Conservation (phyloP, 768 basidiomycete genomes). For the Mycena venus region DNA sequence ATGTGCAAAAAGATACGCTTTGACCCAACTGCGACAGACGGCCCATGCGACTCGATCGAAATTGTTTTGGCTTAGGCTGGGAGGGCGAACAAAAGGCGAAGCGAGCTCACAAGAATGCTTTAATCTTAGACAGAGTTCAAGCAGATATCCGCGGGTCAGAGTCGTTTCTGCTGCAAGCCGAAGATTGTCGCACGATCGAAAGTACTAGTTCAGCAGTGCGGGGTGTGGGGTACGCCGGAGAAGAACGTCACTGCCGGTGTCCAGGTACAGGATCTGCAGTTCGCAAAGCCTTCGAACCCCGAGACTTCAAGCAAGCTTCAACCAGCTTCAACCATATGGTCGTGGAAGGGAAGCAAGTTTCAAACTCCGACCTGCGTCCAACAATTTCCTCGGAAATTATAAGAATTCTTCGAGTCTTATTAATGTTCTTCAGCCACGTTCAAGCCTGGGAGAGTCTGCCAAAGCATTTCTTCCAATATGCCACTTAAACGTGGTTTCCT, state of each 20-base stretch:
- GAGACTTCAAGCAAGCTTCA: background rate
- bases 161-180: background rate
- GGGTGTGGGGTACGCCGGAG: background rate
- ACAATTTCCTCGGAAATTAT: background rate
- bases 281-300: background rate
- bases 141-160: background rate
- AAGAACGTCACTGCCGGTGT: background rate
- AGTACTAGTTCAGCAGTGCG: background rate
- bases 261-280: slow-evolving; percentile 2
- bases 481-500: background rate
- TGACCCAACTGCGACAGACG: background rate
- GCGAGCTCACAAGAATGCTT: background rate
- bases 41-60: background rate
- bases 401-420: background rate
- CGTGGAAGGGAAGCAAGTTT: background rate
- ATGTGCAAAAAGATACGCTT: background rate
- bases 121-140: background rate
- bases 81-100: background rate
- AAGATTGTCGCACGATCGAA: background rate
- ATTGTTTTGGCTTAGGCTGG: background rate
- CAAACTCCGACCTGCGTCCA: background rate
- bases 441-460: background rate
- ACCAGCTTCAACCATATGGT: too few species aligned
- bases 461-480: background rate
- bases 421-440: background rate